Evolutionary conservation across 1,284 basidiomycete genomes (phyloP).

Genomic region (Gomphus sp.): DNA sequence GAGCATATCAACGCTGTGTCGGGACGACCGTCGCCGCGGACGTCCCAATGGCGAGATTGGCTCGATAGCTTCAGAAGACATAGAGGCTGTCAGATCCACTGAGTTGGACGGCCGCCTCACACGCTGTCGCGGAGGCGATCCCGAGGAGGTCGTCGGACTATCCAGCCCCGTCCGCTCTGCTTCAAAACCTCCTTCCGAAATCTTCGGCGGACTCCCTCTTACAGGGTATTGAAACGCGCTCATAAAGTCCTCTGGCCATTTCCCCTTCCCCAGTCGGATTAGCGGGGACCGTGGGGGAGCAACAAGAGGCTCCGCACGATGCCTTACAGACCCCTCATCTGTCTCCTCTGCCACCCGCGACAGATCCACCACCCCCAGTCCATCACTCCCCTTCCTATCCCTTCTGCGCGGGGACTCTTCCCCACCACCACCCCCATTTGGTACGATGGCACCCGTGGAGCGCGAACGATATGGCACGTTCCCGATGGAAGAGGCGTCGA

Average conservation of each 20-base stretch:
- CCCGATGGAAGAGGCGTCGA: not conserved
- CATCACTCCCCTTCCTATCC: constrained; percentile 54
- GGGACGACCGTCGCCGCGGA: constrained; percentile 18
- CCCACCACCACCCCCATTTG: not conserved
- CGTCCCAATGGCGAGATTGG: not conserved
- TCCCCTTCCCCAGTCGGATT: constrained; percentile 65
- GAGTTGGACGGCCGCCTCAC: constrained; percentile 4
- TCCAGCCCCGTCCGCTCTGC: not conserved
- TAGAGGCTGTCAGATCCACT: not conserved
- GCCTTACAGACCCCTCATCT: constrained; percentile 36
- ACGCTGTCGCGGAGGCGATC: not conserved
- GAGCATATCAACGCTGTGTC: constrained; percentile 47
- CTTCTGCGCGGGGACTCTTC: constrained; percentile 25
- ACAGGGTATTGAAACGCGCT: constrained; percentile 35
- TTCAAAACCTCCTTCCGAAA: not conserved
- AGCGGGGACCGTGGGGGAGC: constrained; percentile 21
- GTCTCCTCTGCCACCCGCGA: constrained; percentile 61
- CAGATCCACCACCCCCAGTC: constrained; percentile 44
- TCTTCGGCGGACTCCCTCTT: constrained; percentile 2
- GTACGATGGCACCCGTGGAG: not conserved
- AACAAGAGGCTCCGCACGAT: constrained; percentile 27
- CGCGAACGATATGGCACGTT: not conserved
- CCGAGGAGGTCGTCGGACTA: not conserved
- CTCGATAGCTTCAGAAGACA: not conserved
- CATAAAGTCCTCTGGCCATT: constrained; percentile 76